Evolutionary conservation across 306 rosid species (phyloP).

Genomic region (Lablab purpureus): DNA sequence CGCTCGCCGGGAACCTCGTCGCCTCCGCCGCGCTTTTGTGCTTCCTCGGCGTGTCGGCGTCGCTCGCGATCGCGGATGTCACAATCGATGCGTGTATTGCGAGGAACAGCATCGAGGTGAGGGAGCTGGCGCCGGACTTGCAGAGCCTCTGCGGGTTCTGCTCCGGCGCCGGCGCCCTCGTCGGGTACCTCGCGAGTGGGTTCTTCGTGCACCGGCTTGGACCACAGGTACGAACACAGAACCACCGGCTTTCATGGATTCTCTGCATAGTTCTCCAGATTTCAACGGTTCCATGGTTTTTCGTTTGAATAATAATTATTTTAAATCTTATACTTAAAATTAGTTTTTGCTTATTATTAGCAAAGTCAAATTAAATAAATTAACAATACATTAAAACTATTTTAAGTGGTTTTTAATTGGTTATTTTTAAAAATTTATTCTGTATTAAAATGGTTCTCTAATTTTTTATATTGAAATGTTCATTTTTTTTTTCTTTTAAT

Average conservation of each 20-base stretch:
- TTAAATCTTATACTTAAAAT: not conserved
- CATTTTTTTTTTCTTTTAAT: too few relatives aligned
- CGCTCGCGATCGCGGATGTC: constrained; percentile 75
- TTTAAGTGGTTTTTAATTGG: too few relatives aligned
- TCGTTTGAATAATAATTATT: not conserved
- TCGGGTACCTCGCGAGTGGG: constrained; percentile 68
- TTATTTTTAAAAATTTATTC: too few relatives aligned
- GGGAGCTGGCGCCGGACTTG: constrained; percentile 68
- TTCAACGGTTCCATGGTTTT: not conserved
- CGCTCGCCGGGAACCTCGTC: constrained; percentile 29
- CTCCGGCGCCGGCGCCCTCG: constrained; percentile 63
- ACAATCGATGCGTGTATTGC: constrained; percentile 84
- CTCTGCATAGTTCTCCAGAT: not conserved
- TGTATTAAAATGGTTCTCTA: too few relatives aligned
- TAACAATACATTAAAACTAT: too few relatives aligned
- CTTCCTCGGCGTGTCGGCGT: constrained; percentile 62
- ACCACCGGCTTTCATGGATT: not conserved
- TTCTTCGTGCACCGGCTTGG: constrained; percentile 74
- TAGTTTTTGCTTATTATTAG: too few relatives aligned
- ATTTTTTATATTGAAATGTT: too few relatives aligned
- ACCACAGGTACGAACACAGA: constrained; percentile 54
- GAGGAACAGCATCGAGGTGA: constrained; percentile 65
- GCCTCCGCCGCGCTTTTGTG: constrained; percentile 53
- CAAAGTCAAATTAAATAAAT: too few relatives aligned
- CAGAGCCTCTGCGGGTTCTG: constrained; percentile 76